Conservation (phyloP, 2,329 filamentous ascomycete genomes). For the Arachnomyces sp. region DNA sequence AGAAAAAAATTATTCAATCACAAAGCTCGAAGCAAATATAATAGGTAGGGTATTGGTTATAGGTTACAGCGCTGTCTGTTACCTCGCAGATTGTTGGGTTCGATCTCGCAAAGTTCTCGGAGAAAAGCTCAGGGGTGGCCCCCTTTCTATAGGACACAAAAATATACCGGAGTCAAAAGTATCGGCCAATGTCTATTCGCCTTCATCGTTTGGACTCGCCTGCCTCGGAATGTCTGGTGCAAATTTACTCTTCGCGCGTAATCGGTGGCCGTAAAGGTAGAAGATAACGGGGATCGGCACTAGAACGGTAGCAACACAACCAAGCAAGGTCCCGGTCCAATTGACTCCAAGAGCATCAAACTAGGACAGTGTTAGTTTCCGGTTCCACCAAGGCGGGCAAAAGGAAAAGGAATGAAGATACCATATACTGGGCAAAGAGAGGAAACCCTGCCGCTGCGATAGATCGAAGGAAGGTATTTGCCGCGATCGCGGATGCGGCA, state of each 20-base stretch:
- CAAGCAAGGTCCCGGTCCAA: constrained; percentile 25
- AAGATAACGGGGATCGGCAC: constrained; percentile 25
- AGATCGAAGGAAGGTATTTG: constrained; percentile 44
- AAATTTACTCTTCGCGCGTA: constrained; percentile 30
- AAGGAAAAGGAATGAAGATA: constrained; percentile 7
- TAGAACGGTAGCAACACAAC: constrained; percentile 20
- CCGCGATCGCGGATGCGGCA: constrained; percentile 44
- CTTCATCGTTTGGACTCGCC: no score
- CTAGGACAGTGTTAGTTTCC: constrained; percentile 8
- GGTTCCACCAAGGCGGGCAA: background rate
- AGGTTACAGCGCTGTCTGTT: no score
- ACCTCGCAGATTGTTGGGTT: no score
- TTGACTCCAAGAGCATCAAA: constrained; percentile 24
- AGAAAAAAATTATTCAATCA: no score
- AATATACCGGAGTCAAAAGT: no score
- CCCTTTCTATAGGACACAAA: no score
- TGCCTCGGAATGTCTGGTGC: constrained; percentile 13
- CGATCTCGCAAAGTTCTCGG: no score
- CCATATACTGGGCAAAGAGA: constrained; percentile 26
- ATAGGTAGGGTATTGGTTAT: no score
- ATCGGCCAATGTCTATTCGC: no score
- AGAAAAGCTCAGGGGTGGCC: no score
- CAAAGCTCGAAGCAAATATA: no score
- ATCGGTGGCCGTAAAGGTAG: constrained; percentile 21
- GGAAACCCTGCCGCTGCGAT: constrained; percentile 34